phyloP scores from a whole-genome alignment of 176 grass and related monocot species.

The Triticum urartu region DNA sequence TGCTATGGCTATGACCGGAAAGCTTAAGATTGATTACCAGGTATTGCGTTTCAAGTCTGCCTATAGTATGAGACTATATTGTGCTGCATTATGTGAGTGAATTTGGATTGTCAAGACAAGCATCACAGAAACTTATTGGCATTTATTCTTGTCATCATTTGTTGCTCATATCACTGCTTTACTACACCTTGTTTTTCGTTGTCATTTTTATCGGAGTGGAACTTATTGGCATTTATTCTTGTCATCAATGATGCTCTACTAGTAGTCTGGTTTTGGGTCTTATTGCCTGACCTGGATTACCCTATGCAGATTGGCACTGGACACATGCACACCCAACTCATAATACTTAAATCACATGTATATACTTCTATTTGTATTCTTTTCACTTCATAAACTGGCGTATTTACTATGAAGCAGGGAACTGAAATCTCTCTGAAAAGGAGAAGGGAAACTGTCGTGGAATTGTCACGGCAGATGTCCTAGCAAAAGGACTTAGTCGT shows the following conservation, averaged over 20 bases:
- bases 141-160: constrained; percentile 1
- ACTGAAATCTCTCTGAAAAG: constrained; percentile 80
- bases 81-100: background rate
- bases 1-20: constrained; percentile 73
- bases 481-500: too few species aligned
- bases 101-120: constrained; percentile 10
- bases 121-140: background rate
- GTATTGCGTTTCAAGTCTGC: constrained; percentile 36
- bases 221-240: constrained; percentile 13
- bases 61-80: constrained; percentile 22
- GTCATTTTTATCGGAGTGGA: background rate
- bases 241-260: constrained; percentile 18
- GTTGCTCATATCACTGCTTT: background rate
- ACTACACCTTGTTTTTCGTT: background rate
- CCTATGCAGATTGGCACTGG: constrained; percentile 3
- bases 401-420: constrained; percentile 58
- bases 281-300: background rate
- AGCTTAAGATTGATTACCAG: constrained; percentile 82
- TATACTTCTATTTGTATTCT: background rate
- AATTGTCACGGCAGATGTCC: too few species aligned
- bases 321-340: background rate
- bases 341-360: background rate
- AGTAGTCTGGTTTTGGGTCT: background rate
- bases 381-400: background rate
- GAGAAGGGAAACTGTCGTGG: constrained; percentile 88